A percentile compares a stretch with the other conserved stretches of the same genome.
Evolutionary conservation across 2,329 filamentous ascomycete genomes (phyloP).

Genomic region (Diaporthe sp.): DNA sequence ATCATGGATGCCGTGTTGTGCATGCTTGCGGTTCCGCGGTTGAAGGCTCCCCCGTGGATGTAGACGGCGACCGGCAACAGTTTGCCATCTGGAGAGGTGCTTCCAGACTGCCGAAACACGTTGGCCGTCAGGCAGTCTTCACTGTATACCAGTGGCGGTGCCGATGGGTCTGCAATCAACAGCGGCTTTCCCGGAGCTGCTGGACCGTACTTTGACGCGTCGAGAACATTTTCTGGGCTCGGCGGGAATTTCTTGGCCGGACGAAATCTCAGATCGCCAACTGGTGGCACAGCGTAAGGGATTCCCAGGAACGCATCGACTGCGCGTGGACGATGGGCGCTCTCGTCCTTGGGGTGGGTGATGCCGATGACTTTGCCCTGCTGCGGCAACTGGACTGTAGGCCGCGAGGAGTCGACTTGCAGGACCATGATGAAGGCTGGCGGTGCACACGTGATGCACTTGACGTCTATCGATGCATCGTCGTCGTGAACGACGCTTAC

Average conservation of each 20-base stretch:
- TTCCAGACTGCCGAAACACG: conserved; percentile 45
- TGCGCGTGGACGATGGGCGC: conserved; percentile 39
- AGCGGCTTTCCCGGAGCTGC: conserved; percentile 43
- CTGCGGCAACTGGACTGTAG: conserved; percentile 29
- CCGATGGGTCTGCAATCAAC: conserved; percentile 31
- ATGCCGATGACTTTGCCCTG: conserved; percentile 46
- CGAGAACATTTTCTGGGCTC: conserved; percentile 46
- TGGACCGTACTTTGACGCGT: conserved; percentile 46
- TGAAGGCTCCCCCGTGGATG: conserved; percentile 63
- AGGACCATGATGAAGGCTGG: conserved; percentile 26
- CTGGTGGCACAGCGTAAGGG: conserved; percentile 63
- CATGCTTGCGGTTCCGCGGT: conserved; percentile 56
- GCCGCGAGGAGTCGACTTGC: conserved; percentile 37
- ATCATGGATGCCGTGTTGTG: conserved; percentile 67
- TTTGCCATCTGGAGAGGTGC: not conserved
- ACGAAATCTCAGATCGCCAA: conserved; percentile 61
- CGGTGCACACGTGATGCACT: not conserved
- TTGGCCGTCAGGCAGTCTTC: conserved; percentile 49
- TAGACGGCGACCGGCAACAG: conserved; percentile 56
- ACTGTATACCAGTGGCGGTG: conserved; percentile 43
- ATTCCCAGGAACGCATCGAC: conserved; percentile 62
- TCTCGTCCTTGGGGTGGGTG: conserved; percentile 29
- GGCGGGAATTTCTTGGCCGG: conserved; percentile 50
- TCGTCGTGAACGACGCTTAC: not conserved
- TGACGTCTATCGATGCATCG: not conserved